Evolutionary conservation across 2,329 filamentous ascomycete genomes (phyloP).

Genomic region (Colletotrichum costaricense): DNA sequence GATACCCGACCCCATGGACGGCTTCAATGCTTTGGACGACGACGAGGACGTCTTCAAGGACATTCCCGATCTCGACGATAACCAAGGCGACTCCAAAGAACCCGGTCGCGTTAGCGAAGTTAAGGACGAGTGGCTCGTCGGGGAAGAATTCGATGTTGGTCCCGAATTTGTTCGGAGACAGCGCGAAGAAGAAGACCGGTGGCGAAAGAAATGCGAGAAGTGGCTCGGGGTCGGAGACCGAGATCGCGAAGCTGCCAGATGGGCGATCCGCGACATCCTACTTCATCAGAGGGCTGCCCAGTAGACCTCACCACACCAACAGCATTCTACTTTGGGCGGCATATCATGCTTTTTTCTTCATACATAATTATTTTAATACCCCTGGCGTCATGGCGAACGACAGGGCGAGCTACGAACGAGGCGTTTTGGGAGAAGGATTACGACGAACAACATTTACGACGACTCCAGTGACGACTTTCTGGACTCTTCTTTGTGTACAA

Average conservation of each 20-base stretch:
- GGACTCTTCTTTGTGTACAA: slow-evolving; percentile 32
- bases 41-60: slow-evolving; percentile 96
- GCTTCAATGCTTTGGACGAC: slow-evolving; percentile 79
- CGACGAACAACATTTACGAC: slow-evolving; percentile 35
- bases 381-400: slow-evolving; percentile 10
- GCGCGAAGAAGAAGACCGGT: slow-evolving; percentile 90
- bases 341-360: slow-evolving; percentile 24
- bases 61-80: slow-evolving; percentile 90
- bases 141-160: slow-evolving; percentile 97
- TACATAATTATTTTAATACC: slow-evolving; percentile 27
- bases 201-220: slow-evolving; percentile 86
- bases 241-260: slow-evolving; percentile 76
- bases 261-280: slow-evolving; percentile 76
- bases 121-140: slow-evolving; percentile 85
- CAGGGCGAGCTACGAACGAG: slow-evolving; percentile 29
- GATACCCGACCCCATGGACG: slow-evolving; percentile 68
- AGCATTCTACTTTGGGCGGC: slow-evolving; percentile 22
- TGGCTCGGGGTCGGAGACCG: slow-evolving; percentile 77
- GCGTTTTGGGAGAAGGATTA: slow-evolving; percentile 30
- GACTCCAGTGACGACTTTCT: slow-evolving; percentile 35
- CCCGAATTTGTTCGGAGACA: slow-evolving; percentile 93
- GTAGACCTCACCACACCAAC: slow-evolving; percentile 28
- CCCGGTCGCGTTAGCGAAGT: slow-evolving; percentile 67
- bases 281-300: slow-evolving; percentile 46
- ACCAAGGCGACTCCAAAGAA: slow-evolving; percentile 60